Base-by-base conservation (phyloP, 805 yeast genomes). In the Diddensiella transvaalensis region DNA sequence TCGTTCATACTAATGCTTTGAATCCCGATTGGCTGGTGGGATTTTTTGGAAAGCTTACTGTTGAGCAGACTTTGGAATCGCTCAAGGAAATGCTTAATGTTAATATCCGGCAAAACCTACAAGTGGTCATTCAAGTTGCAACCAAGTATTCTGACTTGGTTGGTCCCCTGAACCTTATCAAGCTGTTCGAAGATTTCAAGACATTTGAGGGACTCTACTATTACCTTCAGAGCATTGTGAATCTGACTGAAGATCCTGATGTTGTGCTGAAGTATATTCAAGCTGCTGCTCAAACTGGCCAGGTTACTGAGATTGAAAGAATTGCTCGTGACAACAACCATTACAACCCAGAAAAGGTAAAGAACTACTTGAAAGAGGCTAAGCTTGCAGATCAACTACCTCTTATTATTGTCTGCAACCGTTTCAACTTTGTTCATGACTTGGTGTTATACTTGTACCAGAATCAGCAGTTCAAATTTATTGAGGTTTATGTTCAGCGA, bases 401-500 rank as follows among this genome's bases (percentile, higher is more conserved):
- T 42, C 79, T 93, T 68, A 90, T 95, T 58, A 86, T 95, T 67
- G 96, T 93, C 42, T 90, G 97, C 71, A 98, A 93, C 73, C 82
- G 96, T 64, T 87, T 76, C 72, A 76, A 83, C 67, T 93, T 82
- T 67, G 88, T 90, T 47, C 98, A 93, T 67, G 99, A 93, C 68
- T 79, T 93, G 72, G 83, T 93, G 49, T 77, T 93, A 62, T 93
- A 86, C 72, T 77, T 93, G 66, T 93, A 93, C 82, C 93, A 91
- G 74, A 87, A 90, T 71, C 90, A 91, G 69, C 91, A 83, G 71
- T 87, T 89, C 80, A 89, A 93, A 69, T 93, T 91, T 61, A 93
- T 93, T 69, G 98, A 93, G 73, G 96, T 93, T 42, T 93, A 91
- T 63, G 99, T 93, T 48, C 98, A 93, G 73, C 95, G 89, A 66